Base-by-base conservation (phyloP, 2,329 filamentous ascomycete genomes). In the Rachicladosporium sp. region DNA sequence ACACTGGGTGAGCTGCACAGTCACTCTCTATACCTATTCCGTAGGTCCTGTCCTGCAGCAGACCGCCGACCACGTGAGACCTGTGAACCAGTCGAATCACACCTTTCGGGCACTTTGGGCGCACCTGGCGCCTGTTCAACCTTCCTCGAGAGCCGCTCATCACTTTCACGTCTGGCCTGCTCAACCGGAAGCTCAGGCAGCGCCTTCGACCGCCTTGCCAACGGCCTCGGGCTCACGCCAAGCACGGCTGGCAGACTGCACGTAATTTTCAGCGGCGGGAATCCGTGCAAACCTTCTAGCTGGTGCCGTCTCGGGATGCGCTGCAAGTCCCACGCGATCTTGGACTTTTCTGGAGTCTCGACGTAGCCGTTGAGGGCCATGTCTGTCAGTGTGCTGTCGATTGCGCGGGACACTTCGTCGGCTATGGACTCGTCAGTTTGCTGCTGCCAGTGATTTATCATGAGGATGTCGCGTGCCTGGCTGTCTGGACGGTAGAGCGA, bases 351-450 rank as follows among this genome's bases (percentile, higher is more conserved):
- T n/a, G 31, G 12, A n/a, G 35, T 13, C 12, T 29, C 12, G 4
- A 21, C 21, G 21, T 37, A 41, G 10, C 39, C 39, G 6, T 34
- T 27, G 3, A 11, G 6, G 10, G 35, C 34, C 34, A 41, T 37
- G 1, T 37, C 23, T 2, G 19, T 6, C 10, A 41, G 23, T 27
- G 15, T 21, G 9, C 29, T n/a, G 21, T 41, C 35, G 11, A 41
- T 37, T 12, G 31, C 35, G 13, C 23, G 23, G 23, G 23, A 27
- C 5, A 27, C 23, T 27, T 27, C 23, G 23, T 27, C 23, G 23
- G 23, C 23, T 27, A 27, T 27, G 23, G 23, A 27, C 23, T 27
- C 23, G 23, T 27, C 23, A 27, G 31, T 29, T 10, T 5, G 11
- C 19, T 6, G 37, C 21, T 6, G 21, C 23, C 12, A 30, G 11